Percentiles rank a stretch among this genome's conserved stretches.
Evolutionary conservation across 257 asterid genomes (phyloP).

Genomic region (Fraxinus americana): DNA sequence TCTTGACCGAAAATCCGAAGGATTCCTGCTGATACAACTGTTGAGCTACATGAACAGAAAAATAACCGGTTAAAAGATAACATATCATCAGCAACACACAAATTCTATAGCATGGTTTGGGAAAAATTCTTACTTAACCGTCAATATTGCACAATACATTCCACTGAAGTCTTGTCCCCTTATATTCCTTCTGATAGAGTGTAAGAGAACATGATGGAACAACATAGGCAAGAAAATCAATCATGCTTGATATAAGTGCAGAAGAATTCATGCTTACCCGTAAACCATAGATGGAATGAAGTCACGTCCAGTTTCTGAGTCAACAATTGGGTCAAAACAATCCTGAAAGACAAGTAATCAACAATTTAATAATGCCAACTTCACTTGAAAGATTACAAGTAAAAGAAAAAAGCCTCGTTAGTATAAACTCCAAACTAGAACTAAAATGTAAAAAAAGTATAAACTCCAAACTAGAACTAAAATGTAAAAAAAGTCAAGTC

Average conservation of each 20-base stretch:
- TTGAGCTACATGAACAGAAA: conserved; percentile 63
- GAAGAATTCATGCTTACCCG: conserved; percentile 59
- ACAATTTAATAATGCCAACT: conserved; percentile 21
- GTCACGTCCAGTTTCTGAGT: conserved; percentile 93
- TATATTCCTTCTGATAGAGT: conserved; percentile 76
- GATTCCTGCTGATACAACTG: conserved; percentile 92
- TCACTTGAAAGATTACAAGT: background rate
- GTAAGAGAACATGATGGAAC: conserved; percentile 1
- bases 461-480: background rate
- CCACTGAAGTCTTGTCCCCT: conserved; percentile 97
- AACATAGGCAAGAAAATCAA: conserved; percentile 20
- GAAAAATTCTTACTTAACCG: conserved; percentile 63
- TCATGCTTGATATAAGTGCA: conserved; percentile 6
- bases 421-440: background rate
- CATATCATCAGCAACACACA: background rate
- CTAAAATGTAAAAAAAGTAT: background rate
- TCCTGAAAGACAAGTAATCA: conserved; percentile 60
- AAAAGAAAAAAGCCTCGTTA: background rate
- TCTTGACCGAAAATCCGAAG: conserved; percentile 91
- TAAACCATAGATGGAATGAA: conserved; percentile 96
- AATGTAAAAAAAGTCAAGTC: background rate
- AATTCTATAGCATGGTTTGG: background rate
- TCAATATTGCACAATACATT: conserved; percentile 90
- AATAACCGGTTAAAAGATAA: conserved; percentile 24
- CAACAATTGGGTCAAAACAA: conserved; percentile 90